Conservation (phyloP, 306 rosid genomes). For the Erythrophleum fordii region DNA sequence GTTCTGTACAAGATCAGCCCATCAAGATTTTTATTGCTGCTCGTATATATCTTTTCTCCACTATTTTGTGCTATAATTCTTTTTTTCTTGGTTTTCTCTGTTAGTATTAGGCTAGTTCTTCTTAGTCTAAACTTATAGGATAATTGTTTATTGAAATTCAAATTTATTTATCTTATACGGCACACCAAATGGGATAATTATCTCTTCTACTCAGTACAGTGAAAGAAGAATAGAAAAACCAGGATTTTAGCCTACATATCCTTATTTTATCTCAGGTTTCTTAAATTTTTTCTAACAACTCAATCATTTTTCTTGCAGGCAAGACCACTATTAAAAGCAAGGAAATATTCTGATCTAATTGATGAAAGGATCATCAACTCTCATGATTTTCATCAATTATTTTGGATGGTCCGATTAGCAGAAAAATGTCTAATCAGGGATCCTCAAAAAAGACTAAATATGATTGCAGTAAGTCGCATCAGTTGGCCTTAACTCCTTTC, state of each 20-base stretch:
- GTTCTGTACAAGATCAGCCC: no score
- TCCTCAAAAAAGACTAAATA: slow-evolving; percentile 66
- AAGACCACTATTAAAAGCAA: slow-evolving; percentile 76
- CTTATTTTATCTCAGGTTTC: neutral
- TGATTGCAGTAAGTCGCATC: slow-evolving; percentile 53
- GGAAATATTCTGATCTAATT: slow-evolving; percentile 76
- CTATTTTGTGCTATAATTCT: no score
- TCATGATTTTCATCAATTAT: slow-evolving; percentile 69
- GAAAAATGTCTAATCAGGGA: slow-evolving; percentile 78
- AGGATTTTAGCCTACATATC: neutral
- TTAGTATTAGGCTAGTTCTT: no score
- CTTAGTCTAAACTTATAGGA: no score
- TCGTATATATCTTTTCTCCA: neutral
- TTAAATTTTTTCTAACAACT: neutral
- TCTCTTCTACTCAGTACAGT: neutral
- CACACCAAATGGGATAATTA: neutral
- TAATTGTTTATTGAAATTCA: no score
- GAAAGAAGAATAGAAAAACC: neutral
- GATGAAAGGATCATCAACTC: slow-evolving; percentile 58
- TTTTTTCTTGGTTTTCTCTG: no score
- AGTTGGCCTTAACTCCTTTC: neutral
- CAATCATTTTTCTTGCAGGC: slow-evolving; percentile 57
- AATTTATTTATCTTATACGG: neutral
- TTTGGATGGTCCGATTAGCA: slow-evolving; percentile 80
- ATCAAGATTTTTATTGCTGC: neutral